phyloP scores from a whole-genome alignment of 768 basidiomycete species.

The Kwoniella mangroviensis region DNA sequence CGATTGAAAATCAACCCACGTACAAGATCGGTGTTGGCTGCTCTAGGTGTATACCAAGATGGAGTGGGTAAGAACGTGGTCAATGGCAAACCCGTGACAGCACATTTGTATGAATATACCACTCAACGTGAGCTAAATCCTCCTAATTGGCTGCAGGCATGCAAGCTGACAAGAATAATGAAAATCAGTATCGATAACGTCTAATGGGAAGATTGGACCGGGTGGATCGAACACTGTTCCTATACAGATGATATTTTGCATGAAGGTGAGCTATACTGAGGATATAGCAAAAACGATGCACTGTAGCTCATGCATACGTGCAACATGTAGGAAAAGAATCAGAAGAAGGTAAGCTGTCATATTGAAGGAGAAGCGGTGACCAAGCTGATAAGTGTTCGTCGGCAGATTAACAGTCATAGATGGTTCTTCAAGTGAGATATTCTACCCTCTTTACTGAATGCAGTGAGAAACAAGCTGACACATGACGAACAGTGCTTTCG shows the following conservation, averaged over 20 bases:
- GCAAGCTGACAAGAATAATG: slow-evolving; percentile 8
- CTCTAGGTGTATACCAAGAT: slow-evolving; percentile 94
- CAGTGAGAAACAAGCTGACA: slow-evolving; percentile 3
- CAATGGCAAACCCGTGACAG: slow-evolving; percentile 73
- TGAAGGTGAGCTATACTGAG: slow-evolving; percentile 46
- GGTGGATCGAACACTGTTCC: slow-evolving; percentile 76
- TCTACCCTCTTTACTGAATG: not conserved
- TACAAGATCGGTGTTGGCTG: slow-evolving; percentile 70
- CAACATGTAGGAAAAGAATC: slow-evolving; percentile 62
- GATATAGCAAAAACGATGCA: no score
- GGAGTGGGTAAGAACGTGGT: slow-evolving; percentile 67
- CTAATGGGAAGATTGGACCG: slow-evolving; percentile 74
- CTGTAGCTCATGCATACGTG: not conserved
- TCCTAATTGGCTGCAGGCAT: not conserved
- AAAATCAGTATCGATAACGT: slow-evolving; percentile 74
- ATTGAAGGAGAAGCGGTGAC: no score
- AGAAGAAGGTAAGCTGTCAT: slow-evolving; percentile 70
- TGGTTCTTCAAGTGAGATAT: slow-evolving; percentile 81
- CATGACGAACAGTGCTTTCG: slow-evolving; percentile 44
- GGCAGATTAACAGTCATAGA: slow-evolving; percentile 85
- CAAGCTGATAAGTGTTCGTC: no score
- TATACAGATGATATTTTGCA: slow-evolving; percentile 84
- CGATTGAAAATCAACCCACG: slow-evolving; percentile 77
- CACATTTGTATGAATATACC: slow-evolving; percentile 63
- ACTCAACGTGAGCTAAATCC: slow-evolving; percentile 71